Conservation (phyloP, 1,139 yeast species). For the Yamadazyma conglobata region DNA sequence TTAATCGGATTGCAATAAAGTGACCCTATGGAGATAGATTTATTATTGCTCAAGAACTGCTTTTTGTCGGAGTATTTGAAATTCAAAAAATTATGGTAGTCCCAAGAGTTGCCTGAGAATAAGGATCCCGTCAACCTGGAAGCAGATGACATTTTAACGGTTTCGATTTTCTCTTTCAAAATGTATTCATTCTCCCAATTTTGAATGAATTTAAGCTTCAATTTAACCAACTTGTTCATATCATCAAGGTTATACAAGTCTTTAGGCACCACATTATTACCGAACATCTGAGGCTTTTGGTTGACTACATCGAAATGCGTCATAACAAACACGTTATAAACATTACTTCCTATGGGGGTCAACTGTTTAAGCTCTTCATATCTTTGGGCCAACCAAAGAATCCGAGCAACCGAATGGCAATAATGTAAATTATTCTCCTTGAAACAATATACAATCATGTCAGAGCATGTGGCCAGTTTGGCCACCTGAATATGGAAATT, state of each 20-base stretch:
- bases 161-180: conserved; percentile 75
- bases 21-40: conserved; percentile 18
- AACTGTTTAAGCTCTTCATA: conserved; percentile 20
- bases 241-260: conserved; percentile 12
- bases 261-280: conserved; percentile 5
- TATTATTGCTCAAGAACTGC: conserved; percentile 9
- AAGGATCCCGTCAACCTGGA: conserved; percentile 53
- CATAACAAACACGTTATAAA: conserved; percentile 19
- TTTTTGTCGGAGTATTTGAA: conserved; percentile 20
- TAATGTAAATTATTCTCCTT: conserved; percentile 27
- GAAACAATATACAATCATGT: conserved; percentile 60
- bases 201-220: conserved; percentile 10
- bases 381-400: conserved; percentile 55
- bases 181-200: conserved; percentile 71
- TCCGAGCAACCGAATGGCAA: conserved; percentile 37
- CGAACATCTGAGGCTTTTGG: conserved; percentile 1
- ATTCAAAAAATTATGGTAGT: conserved; percentile 34
- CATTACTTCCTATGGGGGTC: conserved; percentile 2
- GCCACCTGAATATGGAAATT: conserved; percentile 77
- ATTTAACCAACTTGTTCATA: conserved; percentile 13
- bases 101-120: conserved; percentile 78
- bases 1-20: conserved; percentile 49
- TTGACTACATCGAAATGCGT: conserved; percentile 5
- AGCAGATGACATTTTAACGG: conserved; percentile 80
- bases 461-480: conserved; percentile 65